Base-by-base conservation (phyloP, 139 green algal genomes). In the Picochlorum costavermella region DNA sequence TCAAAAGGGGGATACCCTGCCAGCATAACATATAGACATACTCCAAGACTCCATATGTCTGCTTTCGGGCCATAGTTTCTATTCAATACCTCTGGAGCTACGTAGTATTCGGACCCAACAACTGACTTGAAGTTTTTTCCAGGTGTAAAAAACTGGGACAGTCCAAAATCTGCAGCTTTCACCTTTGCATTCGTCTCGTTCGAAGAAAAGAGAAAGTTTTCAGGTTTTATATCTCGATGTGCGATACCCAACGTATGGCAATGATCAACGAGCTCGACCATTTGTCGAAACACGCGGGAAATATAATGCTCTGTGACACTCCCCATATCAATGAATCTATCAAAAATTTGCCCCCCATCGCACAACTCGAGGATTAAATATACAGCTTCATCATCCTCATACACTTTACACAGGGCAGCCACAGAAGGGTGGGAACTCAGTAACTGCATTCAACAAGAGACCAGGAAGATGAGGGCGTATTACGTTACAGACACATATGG, bases 1-100 rank as follows among this genome's bases (percentile, higher is more conserved):
- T 83, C 94, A 76, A 95, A 96, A 26, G 90, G 89, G 17, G 89
- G 83, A 50, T 92, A 72, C 2, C 90, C 90, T 3, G 75, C 86
- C 16, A 96, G 79, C 37, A 96, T 75, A 50, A 95, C 92, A 86
- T 94, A 95, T 13, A 96, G 77, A 36, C 92, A 90, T 9, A 95
- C 86, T 17, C 90, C 90, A 48, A 92, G 73, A 36, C 62, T 83
- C 90, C 90, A 96, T 68, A 96, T 48, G 69, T 95, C 87, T 3
- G 78, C 78, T 20, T 86, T 60, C 2, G 72, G 40, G 23, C 65
- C 60, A 66, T 94, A 95, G 26, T 81, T 57, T 28, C 77, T 67
- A 2, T 53, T 59, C 30, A 91, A 69, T 60, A 92, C 85, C 71
- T 94, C 87, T 4, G 86, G 87, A 2, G 86, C 84, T 23, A 93